phyloP scores from a whole-genome alignment of 2,329 filamentous ascomycete genomes.

The Microsporum canis region DNA sequence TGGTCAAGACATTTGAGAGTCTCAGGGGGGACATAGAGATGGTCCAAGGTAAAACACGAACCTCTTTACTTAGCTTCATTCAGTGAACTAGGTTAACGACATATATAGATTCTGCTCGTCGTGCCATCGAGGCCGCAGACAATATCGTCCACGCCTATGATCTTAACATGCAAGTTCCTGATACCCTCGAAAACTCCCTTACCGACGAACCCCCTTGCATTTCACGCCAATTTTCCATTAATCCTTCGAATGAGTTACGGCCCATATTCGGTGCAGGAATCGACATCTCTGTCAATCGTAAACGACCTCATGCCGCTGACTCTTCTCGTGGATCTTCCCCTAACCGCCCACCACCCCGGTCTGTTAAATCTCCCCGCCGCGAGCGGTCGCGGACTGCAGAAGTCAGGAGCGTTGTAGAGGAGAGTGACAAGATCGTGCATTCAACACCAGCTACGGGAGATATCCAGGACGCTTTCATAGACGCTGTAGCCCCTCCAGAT shows the following conservation, averaged over 20 bases:
- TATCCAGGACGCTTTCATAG: conserved; percentile 23
- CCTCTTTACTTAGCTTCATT: neutral
- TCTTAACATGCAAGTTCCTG: conserved; percentile 63
- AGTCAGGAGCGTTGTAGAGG: conserved; percentile 33
- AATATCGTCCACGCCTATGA: conserved; percentile 67
- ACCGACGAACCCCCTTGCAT: conserved; percentile 27
- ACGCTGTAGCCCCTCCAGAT: conserved; percentile 25
- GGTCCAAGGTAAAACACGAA: conserved; percentile 46
- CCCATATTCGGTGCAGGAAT: conserved; percentile 35
- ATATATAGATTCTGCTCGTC: conserved; percentile 51
- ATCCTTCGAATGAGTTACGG: conserved; percentile 24
- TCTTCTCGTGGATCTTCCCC: conserved; percentile 24
- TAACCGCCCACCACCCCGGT: conserved; percentile 20
- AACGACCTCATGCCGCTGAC: conserved; percentile 35
- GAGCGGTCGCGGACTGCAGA: conserved; percentile 31
- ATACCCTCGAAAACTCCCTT: conserved; percentile 41
- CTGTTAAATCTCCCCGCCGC: conserved; percentile 23
- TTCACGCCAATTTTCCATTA: conserved; percentile 16
- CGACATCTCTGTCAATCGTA: conserved; percentile 34
- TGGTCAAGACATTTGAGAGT: conserved; percentile 47
- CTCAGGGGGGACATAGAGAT: conserved; percentile 60
- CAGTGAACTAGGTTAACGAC: conserved; percentile 7
- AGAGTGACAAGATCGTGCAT: conserved; percentile 32
- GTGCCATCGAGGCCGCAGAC: conserved; percentile 61
- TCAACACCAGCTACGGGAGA: conserved; percentile 29